Conservation (phyloP, 768 basidiomycete species). For the Phylloporus arenicola region DNA sequence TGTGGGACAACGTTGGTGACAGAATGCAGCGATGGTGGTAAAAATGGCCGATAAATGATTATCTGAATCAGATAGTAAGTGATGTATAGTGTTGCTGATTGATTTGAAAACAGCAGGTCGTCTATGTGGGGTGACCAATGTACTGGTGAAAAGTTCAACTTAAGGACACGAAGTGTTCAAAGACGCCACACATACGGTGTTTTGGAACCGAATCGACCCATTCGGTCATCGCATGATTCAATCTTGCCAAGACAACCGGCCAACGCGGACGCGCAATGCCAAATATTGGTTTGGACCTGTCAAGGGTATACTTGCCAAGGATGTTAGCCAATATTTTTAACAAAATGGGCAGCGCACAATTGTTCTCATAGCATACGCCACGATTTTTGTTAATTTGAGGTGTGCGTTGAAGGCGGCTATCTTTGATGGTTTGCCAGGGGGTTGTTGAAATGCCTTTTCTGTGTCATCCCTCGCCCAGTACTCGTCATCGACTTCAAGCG, state of each 20-base stretch:
- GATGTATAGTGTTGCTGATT: conserved; percentile 52
- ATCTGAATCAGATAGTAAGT: conserved; percentile 61
- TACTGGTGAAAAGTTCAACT: conserved; percentile 33
- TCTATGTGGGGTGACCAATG: conserved; percentile 52
- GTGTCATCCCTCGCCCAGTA: conserved; percentile 62
- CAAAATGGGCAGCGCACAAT: conserved; percentile 42
- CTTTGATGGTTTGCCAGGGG: conserved; percentile 49
- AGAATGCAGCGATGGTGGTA: conserved; percentile 37
- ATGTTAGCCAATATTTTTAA: neutral
- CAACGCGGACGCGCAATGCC: conserved; percentile 50
- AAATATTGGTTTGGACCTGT: conserved; percentile 53
- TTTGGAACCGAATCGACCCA: conserved; percentile 69
- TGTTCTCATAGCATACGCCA: conserved; percentile 63
- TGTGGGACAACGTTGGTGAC: conserved; percentile 20
- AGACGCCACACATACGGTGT: conserved; percentile 45
- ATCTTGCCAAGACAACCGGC: conserved; percentile 57
- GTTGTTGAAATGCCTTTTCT: conserved; percentile 59
- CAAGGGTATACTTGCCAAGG: conserved; percentile 54
- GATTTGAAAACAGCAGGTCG: conserved; percentile 45
- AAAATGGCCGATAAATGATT: conserved; percentile 66
- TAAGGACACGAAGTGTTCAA: neutral
- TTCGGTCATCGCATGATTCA: conserved; percentile 64
- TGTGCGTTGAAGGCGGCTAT: conserved; percentile 59
- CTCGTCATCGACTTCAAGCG: conserved; percentile 77
- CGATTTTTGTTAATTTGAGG: conserved; percentile 63